Evolutionary conservation across 805 yeast genomes (phyloP), one percentile per base, ranked within the genome.

Genomic region (Nakazawaea wyomingensis): DNA sequence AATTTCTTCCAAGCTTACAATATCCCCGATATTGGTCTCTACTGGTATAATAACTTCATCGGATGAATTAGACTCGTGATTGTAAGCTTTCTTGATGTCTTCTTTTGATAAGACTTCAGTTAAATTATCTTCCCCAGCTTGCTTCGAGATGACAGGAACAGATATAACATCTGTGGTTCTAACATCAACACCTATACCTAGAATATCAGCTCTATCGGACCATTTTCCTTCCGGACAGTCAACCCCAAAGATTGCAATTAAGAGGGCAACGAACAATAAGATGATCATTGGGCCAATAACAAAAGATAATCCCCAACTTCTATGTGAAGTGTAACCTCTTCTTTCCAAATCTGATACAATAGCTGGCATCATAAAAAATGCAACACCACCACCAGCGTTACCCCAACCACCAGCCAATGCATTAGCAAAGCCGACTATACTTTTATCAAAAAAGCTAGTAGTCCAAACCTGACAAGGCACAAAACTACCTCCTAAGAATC

Each of bases 171-270:
- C 48, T 20, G 55, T 56, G 6, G 48, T 37, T 14, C 53, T 46
- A 22, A 55, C 55, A 45, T 58, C 59, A 37, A 56, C 44, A 9
- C 58, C 54, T 31, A 57, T 46, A 3, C 53, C 50, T 13, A 56
- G 44, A 1, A 59, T 41, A 44, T 52, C 56, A n/a, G 28, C 51
- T 44, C 68, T 54, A 35, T 56, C 46, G 1, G 56, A 45, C 68
- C 68, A 63, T 34, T 50, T 51, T 16, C 66, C 68, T 41, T 56
- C 62, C 8, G 68, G 68, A 43, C 65, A 61, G 45, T 62, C 68
- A 18, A 50, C 52, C 1, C 65, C 65, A 42, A 61, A 50, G 3
- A 59, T 13, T 2, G 57, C 34, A 21, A 50, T 48, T 19, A 53
- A 10, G 10, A 39, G 21, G 2, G 64, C 65, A 13, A 61, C 60